Evolutionary conservation across 148 eudicot species (phyloP).

Genomic region (Diospyros lotus): DNA sequence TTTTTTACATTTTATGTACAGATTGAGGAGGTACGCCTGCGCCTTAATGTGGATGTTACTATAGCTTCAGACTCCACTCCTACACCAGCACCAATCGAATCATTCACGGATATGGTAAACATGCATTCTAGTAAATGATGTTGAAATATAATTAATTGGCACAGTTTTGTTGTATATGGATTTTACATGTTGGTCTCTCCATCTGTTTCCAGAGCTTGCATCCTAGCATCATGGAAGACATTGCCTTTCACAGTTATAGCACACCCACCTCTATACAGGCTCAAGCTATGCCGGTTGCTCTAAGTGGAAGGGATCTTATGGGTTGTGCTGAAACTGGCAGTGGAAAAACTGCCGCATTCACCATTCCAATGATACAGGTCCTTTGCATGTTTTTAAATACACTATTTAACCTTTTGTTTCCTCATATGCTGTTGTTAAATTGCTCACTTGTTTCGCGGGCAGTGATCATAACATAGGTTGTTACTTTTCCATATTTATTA

Average conservation of each 20-base stretch:
- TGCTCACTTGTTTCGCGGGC: neutral
- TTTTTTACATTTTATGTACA: slow-evolving; percentile 19
- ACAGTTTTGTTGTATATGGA: neutral
- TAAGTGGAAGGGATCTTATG: slow-evolving; percentile 47
- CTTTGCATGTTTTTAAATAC: slow-evolving; percentile 6
- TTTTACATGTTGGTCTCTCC: neutral
- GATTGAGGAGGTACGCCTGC: slow-evolving; percentile 43
- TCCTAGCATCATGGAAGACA: slow-evolving; percentile 42
- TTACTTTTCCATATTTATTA: neutral
- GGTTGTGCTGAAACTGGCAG: slow-evolving; percentile 62
- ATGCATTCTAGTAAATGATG: neutral
- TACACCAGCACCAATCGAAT: slow-evolving; percentile 45
- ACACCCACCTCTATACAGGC: slow-evolving; percentile 51
- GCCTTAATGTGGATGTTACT: slow-evolving; percentile 48
- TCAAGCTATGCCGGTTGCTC: slow-evolving; percentile 56
- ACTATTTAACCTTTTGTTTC: slow-evolving; percentile 9
- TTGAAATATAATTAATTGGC: neutral
- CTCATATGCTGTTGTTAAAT: neutral
- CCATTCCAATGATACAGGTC: slow-evolving; percentile 54
- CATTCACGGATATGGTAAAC: slow-evolving; percentile 46
- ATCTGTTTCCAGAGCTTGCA: slow-evolving; percentile 31
- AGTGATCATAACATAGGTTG: slow-evolving; percentile 1
- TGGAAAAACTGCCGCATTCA: slow-evolving; percentile 57
- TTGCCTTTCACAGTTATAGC: slow-evolving; percentile 36
- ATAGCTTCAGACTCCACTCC: slow-evolving; percentile 32